phyloP scores from a whole-genome alignment of 257 asterid genomes.

The Catharanthus roseus region DNA sequence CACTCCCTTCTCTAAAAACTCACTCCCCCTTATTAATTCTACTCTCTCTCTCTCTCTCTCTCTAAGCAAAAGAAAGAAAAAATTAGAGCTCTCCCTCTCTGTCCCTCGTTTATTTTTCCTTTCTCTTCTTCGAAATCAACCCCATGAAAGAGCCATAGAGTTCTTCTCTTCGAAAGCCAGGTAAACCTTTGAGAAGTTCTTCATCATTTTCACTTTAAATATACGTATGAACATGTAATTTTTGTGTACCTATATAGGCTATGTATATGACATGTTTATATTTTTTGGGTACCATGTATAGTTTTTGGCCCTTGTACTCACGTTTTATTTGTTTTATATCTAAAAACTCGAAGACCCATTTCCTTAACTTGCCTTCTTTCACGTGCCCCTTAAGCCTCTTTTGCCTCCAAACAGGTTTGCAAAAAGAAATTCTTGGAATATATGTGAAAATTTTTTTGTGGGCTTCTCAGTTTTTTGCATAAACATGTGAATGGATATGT shows the following conservation, averaged over 20 bases:
- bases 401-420: background rate
- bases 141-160: conserved; percentile 30
- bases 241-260: conserved; percentile 10
- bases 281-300: background rate
- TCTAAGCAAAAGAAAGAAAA: conserved; percentile 13
- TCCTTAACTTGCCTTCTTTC: conserved; percentile 21
- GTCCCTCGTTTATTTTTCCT: conserved; percentile 13
- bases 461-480: background rate
- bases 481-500: conserved; percentile 9
- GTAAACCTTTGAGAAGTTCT: conserved; percentile 9
- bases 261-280: conserved; percentile 13
- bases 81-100: background rate
- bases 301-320: conserved; percentile 18
- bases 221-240: background rate
- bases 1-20: background rate
- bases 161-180: conserved; percentile 19
- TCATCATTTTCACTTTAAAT: background rate
- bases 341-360: conserved; percentile 35
- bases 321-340: conserved; percentile 33
- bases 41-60: conserved; percentile 17
- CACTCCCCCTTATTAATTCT: background rate
- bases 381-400: conserved; percentile 20
- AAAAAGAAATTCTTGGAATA: background rate
- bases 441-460: background rate
- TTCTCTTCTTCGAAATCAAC: conserved; percentile 28